These are phyloP conservation scores for Leccinum ponderosum DNA, from an alignment of 1,284 basidiomycete genomes.

Conservation along the genomic window DNA sequence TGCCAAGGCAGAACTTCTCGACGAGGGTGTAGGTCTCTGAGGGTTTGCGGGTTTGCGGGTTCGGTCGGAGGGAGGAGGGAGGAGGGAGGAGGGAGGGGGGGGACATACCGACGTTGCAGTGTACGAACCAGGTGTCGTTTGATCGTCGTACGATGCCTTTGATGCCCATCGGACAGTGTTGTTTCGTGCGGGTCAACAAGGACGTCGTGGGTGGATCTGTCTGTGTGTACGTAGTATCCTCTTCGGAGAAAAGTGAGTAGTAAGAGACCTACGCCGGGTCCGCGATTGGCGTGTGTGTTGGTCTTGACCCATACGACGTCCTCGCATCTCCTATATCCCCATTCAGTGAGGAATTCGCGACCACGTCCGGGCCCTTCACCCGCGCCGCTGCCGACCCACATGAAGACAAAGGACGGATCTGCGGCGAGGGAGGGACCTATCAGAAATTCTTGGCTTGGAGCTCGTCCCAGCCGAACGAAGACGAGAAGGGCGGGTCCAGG, in stretches of 20 bases:
- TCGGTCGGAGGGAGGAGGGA: conserved; percentile 52
- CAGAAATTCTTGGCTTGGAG: conserved; percentile 70
- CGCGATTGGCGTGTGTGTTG: conserved; percentile 67
- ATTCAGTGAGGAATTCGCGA: too few species aligned
- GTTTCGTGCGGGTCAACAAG: conserved; percentile 85
- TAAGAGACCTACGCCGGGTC: conserved; percentile 64
- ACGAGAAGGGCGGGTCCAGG: conserved; percentile 86
- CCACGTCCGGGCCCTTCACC: too few species aligned
- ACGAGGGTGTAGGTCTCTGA: conserved; percentile 95
- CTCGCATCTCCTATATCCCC: too few species aligned
- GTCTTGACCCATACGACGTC: conserved; percentile 86
- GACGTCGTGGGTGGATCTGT: conserved; percentile 82
- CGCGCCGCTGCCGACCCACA: conserved; percentile 84
- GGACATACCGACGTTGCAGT: conserved; percentile 87
- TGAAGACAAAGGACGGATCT: conserved; percentile 91
- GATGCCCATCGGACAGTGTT: conserved; percentile 98
- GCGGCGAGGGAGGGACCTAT: conserved; percentile 78
- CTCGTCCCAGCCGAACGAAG: conserved; percentile 82
- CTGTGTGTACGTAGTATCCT: conserved; percentile 35
- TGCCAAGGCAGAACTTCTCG: conserved; percentile 96
- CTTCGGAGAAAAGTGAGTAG: background rate
- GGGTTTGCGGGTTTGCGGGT: conserved; percentile 65
- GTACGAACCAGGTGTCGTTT: conserved; percentile 93
- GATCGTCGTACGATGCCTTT: conserved; percentile 95
- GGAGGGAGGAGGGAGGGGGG: background rate